phyloP scores from a whole-genome alignment of 257 asterid species.

The Eucommia ulmoides region DNA sequence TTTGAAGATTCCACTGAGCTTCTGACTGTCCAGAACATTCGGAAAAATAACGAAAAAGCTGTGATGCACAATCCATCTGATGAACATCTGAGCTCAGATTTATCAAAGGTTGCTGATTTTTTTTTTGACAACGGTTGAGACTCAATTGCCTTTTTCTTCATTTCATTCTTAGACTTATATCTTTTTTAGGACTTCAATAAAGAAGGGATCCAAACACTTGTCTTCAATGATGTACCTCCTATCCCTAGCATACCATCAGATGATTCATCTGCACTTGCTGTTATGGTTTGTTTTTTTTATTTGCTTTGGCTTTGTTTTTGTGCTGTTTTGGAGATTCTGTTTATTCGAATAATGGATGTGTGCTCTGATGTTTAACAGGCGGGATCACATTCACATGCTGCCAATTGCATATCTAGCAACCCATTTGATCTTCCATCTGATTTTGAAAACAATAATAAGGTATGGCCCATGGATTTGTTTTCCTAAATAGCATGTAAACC shows the following conservation, averaged over 20 bases:
- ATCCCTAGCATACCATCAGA: slow-evolving; percentile 19
- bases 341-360: background rate
- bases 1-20: slow-evolving; percentile 34
- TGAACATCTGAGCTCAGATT: slow-evolving; percentile 24
- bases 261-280: slow-evolving; percentile 23
- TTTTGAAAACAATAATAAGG: slow-evolving; percentile 41
- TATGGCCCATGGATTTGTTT: slow-evolving; percentile 16
- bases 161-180: slow-evolving; percentile 12
- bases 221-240: slow-evolving; percentile 22
- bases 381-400: slow-evolving; percentile 26
- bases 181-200: slow-evolving; percentile 26
- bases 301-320: slow-evolving; percentile 12
- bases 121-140: slow-evolving; percentile 6
- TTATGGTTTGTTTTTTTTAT: slow-evolving; percentile 24
- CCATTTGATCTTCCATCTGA: slow-evolving; percentile 82
- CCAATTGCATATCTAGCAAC: slow-evolving; percentile 39
- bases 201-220: slow-evolving; percentile 19
- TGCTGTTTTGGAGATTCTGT: background rate
- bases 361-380: slow-evolving; percentile 29
- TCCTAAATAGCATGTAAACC: background rate
- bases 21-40: slow-evolving; percentile 17
- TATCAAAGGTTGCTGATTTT: slow-evolving; percentile 32
- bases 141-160: slow-evolving; percentile 13
- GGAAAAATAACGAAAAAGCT: slow-evolving; percentile 18
- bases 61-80: slow-evolving; percentile 23